A percentile compares a stretch with the other conserved stretches of the same genome.
phyloP scores from a whole-genome alignment of 129 eudicot genomes.

The Pulicaria dysenterica region DNA sequence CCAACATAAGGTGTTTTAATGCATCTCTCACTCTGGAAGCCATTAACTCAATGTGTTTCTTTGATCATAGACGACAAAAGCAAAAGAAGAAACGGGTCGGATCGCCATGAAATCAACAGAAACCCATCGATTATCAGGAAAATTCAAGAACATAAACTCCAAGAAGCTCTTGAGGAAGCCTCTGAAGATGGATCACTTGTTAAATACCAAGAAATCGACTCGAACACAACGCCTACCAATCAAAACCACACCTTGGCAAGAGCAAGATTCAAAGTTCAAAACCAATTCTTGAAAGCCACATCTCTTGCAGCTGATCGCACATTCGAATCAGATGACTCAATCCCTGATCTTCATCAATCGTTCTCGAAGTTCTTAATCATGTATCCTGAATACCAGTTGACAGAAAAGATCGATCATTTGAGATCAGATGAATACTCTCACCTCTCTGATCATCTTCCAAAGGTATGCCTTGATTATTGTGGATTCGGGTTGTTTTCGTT shows the following conservation, averaged over 20 bases:
- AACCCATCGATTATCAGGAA: slow-evolving; percentile 63
- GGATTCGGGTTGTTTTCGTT: slow-evolving; percentile 96
- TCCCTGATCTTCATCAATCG: slow-evolving; percentile 62
- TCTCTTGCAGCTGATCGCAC: slow-evolving; percentile 77
- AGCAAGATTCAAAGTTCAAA: slow-evolving; percentile 71
- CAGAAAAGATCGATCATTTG: slow-evolving; percentile 78
- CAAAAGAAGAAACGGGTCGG: slow-evolving; percentile 55
- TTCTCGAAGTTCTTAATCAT: slow-evolving; percentile 74
- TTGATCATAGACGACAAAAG: slow-evolving; percentile 70
- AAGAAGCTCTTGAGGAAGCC: slow-evolving; percentile 87
- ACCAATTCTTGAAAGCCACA: slow-evolving; percentile 76
- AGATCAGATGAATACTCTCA: slow-evolving; percentile 82
- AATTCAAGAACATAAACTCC: slow-evolving; percentile 74
- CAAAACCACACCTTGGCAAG: slow-evolving; percentile 63
- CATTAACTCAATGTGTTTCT: slow-evolving; percentile 75
- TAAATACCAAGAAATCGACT: slow-evolving; percentile 61
- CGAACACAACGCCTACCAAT: slow-evolving; percentile 28
- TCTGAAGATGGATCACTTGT: slow-evolving; percentile 86
- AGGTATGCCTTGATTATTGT: slow-evolving; percentile 97
- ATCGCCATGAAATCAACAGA: slow-evolving; percentile 41
- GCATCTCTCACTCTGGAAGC: slow-evolving; percentile 95
- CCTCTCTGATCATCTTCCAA: slow-evolving; percentile 58
- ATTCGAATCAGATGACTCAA: slow-evolving; percentile 63
- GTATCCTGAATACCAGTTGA: slow-evolving; percentile 80
- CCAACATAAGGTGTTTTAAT: slow-evolving; percentile 19